Conservation (phyloP, 2,329 filamentous ascomycete genomes). For the Colletotrichum horii region DNA sequence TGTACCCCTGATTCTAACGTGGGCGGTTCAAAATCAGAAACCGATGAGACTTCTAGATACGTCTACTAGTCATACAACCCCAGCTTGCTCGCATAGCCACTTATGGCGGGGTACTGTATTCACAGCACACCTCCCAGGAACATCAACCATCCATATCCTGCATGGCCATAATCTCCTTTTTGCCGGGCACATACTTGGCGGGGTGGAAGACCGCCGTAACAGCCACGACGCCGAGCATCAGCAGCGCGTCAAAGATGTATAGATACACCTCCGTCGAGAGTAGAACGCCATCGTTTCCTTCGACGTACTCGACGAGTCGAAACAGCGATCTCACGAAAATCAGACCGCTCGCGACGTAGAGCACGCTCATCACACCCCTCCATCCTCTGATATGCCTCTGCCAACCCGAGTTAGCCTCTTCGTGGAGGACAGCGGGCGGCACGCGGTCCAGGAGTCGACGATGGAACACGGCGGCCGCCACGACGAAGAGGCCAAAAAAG, state of each 20-base stretch:
- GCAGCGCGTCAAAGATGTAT: constrained; percentile 41
- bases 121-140: neutral
- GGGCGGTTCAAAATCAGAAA: neutral
- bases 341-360: constrained; percentile 48
- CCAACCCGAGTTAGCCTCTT: constrained; percentile 6
- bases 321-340: constrained; percentile 51
- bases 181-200: neutral
- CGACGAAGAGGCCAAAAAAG: constrained; percentile 54
- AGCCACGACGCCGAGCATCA: constrained; percentile 32
- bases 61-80: neutral
- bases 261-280: constrained; percentile 37
- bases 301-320: constrained; percentile 45
- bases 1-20: neutral
- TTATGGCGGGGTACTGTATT: neutral
- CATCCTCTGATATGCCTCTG: constrained; percentile 11
- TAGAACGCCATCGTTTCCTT: constrained; percentile 36
- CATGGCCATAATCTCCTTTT: neutral
- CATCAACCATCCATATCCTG: neutral
- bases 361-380: constrained; percentile 31
- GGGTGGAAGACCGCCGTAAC: neutral
- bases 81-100: neutral
- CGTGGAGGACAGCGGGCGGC: neutral
- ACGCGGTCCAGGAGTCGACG: neutral
- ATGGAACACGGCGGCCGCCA: constrained; percentile 48
- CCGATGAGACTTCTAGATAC: neutral